These are phyloP conservation scores for Pyrenochaeta sp. DNA, from an alignment of 2,329 filamentous ascomycete genomes.

Conservation along the genomic window DNA sequence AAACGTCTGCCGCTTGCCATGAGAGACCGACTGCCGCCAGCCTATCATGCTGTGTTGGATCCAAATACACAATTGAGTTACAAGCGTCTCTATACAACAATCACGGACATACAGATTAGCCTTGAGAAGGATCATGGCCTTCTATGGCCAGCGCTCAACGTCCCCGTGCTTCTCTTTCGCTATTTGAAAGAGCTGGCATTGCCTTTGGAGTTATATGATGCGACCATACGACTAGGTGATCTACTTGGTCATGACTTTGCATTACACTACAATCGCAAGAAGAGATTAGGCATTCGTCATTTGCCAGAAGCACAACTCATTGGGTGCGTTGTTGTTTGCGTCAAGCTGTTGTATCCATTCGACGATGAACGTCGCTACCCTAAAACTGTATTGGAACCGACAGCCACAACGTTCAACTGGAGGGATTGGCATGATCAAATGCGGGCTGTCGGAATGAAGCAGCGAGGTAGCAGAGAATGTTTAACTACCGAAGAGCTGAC, in stretches of 20 bases:
- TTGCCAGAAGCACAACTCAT: constrained; percentile 77
- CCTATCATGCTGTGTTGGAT: constrained; percentile 69
- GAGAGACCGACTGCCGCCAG: constrained; percentile 68
- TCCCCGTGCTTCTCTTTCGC: constrained; percentile 71
- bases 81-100: constrained; percentile 70
- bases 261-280: constrained; percentile 57
- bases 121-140: constrained; percentile 75
- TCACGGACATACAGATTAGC: constrained; percentile 69
- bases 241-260: constrained; percentile 64
- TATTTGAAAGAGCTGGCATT: constrained; percentile 77
- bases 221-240: constrained; percentile 65
- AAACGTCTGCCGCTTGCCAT: constrained; percentile 69
- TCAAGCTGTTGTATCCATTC: constrained; percentile 83
- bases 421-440: constrained; percentile 64
- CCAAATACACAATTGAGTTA: constrained; percentile 56
- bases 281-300: constrained; percentile 40
- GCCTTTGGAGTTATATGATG: constrained; percentile 73
- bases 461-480: constrained; percentile 7
- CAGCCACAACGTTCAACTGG: constrained; percentile 76
- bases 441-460: constrained; percentile 3
- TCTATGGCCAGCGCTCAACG: constrained; percentile 76
- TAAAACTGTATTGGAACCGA: constrained; percentile 62
- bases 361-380: constrained; percentile 65
- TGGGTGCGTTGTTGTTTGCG: constrained; percentile 74
- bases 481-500: constrained; percentile 55